Percentiles rank a stretch among this genome's conserved stretches.
phyloP scores from a whole-genome alignment of 1,284 basidiomycete species.

The Sanghuangporus weigelae region DNA sequence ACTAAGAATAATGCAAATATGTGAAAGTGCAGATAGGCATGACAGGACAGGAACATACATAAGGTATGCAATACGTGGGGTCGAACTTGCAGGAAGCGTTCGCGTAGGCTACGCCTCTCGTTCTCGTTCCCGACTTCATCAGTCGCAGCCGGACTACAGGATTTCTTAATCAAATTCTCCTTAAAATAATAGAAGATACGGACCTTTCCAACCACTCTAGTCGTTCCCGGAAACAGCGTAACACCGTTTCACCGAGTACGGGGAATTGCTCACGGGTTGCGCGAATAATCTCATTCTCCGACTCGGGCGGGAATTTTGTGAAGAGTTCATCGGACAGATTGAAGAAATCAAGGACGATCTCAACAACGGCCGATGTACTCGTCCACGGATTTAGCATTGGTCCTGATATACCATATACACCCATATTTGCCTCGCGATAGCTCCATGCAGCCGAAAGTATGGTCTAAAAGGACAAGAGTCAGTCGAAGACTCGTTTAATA shows the following conservation, averaged over 20 bases:
- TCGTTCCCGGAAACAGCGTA: conserved; percentile 70
- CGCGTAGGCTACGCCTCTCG: conserved; percentile 53
- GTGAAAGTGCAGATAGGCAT: conserved; percentile 1
- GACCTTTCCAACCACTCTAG: conserved; percentile 65
- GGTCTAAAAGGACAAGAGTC: conserved; percentile 38
- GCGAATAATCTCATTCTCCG: conserved; percentile 23
- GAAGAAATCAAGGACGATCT: conserved; percentile 71
- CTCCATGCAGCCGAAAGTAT: conserved; percentile 68
- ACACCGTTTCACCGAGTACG: conserved; percentile 63
- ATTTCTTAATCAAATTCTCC: not conserved
- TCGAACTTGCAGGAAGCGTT: conserved; percentile 62
- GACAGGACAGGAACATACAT: conserved; percentile 40
- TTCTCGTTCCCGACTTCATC: conserved; percentile 41
- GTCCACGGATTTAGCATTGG: conserved; percentile 85
- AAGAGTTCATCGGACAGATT: conserved; percentile 44
- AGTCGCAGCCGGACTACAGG: conserved; percentile 37
- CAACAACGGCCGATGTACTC: conserved; percentile 60
- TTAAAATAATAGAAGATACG: conserved; percentile 19
- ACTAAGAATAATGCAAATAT: conserved; percentile 33
- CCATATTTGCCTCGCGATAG: conserved; percentile 66
- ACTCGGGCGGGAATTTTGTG: conserved; percentile 31
- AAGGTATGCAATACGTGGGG: conserved; percentile 74
- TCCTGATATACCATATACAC: conserved; percentile 72
- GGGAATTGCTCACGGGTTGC: conserved; percentile 60
- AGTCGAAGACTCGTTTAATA: not conserved